Base-by-base conservation (phyloP, 805 yeast species). In the Wickerhamiella shivajii region DNA sequence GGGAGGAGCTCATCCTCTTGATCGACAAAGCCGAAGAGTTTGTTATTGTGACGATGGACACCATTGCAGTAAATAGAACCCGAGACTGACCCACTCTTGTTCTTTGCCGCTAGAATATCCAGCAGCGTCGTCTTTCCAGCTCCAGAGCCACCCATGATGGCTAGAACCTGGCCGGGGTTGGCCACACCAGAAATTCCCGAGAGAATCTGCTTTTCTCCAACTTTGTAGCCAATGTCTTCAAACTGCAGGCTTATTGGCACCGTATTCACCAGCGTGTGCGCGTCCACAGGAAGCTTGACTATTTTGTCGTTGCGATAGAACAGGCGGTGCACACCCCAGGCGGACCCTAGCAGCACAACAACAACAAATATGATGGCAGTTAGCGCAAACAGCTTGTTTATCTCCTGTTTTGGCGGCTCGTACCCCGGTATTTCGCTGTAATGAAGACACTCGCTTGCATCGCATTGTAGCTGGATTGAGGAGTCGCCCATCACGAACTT, bases 91-190 rank as follows among this genome's bases (percentile, higher is more conserved):
- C 98, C 98, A 21, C 74, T 66, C 50, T 87, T 90, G 50, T 74
- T 69, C 51, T 87, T 90, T 29, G 76, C 78, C 0, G 97, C 97
- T 36, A 90, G 60, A 39, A 90, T 84, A 50, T 90, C 98, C 33
- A 90, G 60, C 27, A 90, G 58, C 0, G 98, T 87, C 1, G 98
- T 87, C 52, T 90, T 90, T 33, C 98, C 98, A 10, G 98, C 97
- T 31, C 98, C 98, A 0, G 96, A 85, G 1, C 96, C 96, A 27
- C 98, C 98, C 93, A 90, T 81, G 26, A 90, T 83, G 1, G 98
- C 97, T 51, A 84, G 54, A 40, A 93, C 77, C 51, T 84, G 84
- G 24, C 95, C 77, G 2, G 96, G 93, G 33, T 71, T 70, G 3
- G 75, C 93, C 10, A 71, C 45, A 7, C 98, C 98, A 44, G 69